Evolutionary conservation across 1,139 yeast genomes (phyloP), one percentile per base, ranked within the genome.

Genomic region (Lodderomyces margitis): DNA sequence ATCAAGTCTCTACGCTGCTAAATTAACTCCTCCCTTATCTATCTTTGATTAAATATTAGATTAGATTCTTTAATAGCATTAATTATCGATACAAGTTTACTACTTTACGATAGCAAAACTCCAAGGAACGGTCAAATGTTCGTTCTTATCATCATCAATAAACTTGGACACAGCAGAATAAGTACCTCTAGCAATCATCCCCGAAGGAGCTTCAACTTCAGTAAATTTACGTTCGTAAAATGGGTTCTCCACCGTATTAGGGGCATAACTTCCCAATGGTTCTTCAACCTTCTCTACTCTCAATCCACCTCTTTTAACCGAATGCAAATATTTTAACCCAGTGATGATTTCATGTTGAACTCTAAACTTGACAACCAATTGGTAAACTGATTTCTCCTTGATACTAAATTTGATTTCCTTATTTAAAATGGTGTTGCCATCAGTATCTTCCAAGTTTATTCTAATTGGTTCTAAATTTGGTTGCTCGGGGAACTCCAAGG

Each of bases 201-300:
- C 97, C 39, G 87, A 75, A 30, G 98, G 98, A 12, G 96, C 97
- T 62, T 88, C 96, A 46, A 87, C 91, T 57, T 83, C 94, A n/a
- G 83, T 79, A 50, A 89, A 75, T 35, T 73, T 73, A 51, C 81
- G 87, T 58, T 83, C 92, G 62, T 91, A 89, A 56, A 61, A 83
- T 8, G 95, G 96, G 58, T 83, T 87, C 37, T 80, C 87, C 45
- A 68, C 70, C n/a, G 96, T 87, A 62, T 79, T 86, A 52, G 97
- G 97, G 11, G 96, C 92, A 59, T 83, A 89, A 5, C 94, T 83
- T 2, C 97, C 97, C 59, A 87, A 72, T 38, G 94, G 94, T 61
- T 88, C 96, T 53, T 87, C 95, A 39, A 83, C 68, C 62, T 84
- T 87, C 58, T 88, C 96, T 36, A 89, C 89, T 31, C 92, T 78